Conservation (phyloP, 306 rosid genomes). For the apple (Malus domestica) region ASM211411v1 NC_041801.1:9053001-9053500, state of each 20-base stretch:
- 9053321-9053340: not conserved
- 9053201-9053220: not conserved
- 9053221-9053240: conserved; percentile 2
- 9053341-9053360: not conserved
- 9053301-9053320: not conserved
- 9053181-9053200: too few relatives aligned
- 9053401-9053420: too few relatives aligned
- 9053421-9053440: too few relatives aligned
- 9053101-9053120: too few relatives aligned
- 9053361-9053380: not conserved
- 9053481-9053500: too few relatives aligned
- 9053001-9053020: not conserved
- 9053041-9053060: not conserved
- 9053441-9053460: too few relatives aligned
- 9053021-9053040: not conserved
- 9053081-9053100: too few relatives aligned
- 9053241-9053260: conserved; percentile 17
- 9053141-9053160: too few relatives aligned
- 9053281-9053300: not conserved
- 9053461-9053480: too few relatives aligned
- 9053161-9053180: too few relatives aligned
- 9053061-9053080: not conserved
- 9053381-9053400: too few relatives aligned
- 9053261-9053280: not conserved
- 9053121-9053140: too few relatives aligned